Conservation (phyloP, 2,329 filamentous ascomycete species). For the Monosporascus sp. region DNA sequence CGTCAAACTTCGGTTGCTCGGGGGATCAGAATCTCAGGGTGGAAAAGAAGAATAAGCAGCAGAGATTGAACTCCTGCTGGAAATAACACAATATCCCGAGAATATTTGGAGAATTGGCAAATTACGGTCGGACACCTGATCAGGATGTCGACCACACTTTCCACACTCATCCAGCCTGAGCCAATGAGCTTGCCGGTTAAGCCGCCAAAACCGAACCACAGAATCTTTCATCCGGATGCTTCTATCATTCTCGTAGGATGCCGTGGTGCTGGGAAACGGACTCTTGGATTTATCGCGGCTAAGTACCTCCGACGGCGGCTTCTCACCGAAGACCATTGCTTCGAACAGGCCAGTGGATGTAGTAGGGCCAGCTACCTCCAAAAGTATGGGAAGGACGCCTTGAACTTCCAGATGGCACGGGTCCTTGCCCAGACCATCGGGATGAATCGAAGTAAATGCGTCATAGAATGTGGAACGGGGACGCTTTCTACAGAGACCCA, state of each 20-base stretch:
- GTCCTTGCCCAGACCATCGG: constrained; percentile 57
- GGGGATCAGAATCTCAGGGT: background rate
- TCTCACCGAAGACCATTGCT: constrained; percentile 63
- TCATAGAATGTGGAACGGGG: constrained; percentile 65
- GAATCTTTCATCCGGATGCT: constrained; percentile 50
- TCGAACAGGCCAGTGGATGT: constrained; percentile 58
- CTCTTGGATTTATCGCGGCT: constrained; percentile 66
- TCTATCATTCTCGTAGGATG: constrained; percentile 68
- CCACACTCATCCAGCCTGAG: constrained; percentile 8
- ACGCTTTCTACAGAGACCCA: constrained; percentile 58
- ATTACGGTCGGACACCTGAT: background rate
- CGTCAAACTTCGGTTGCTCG: background rate
- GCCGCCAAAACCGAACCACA: constrained; percentile 25
- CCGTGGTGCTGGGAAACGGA: constrained; percentile 66
- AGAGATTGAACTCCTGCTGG: too few species aligned
- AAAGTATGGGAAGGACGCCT: constrained; percentile 53
- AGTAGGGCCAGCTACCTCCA: constrained; percentile 56
- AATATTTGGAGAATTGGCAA: too few species aligned
- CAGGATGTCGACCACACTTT: constrained; percentile 17
- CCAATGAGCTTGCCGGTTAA: constrained; percentile 6
- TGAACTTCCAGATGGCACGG: constrained; percentile 55
- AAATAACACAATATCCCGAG: background rate
- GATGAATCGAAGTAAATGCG: constrained; percentile 52
- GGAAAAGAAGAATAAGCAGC: background rate
- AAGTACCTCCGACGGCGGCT: constrained; percentile 61